Base-by-base conservation (phyloP, 2,329 filamentous ascomycete genomes). In the Aspergillus arachidicola region DNA sequence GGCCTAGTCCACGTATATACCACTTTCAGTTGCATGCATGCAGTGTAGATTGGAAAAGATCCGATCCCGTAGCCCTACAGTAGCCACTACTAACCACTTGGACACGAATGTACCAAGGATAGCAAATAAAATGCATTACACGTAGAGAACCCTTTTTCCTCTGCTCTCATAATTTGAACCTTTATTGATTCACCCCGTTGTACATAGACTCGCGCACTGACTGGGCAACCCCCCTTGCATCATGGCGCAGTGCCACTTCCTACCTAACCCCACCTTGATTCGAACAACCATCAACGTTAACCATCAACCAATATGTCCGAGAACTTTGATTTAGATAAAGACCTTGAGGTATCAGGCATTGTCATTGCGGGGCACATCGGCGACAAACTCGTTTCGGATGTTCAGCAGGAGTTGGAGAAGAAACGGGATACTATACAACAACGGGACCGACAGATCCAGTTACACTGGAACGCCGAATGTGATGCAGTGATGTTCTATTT, bases 261-360 rank as follows among this genome's bases (percentile, higher is more conserved):
- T 34, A 51, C 28, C 48, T 51, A 51, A 51, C 48, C 48, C 48
- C 48, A 32, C 48, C 48, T 51, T 34, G 14, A 32, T 11, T 32
- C 30, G 28, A 12, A 32, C 48, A 51, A 32, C 48, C 11, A n/a
- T 32, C 48, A 51, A 51, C 28, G 7, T 11, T 32, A 19, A 32
- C 48, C 14, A 30, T n/a, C 48, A n/a, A 51, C 26, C 48, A 51
- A 30, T 51, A 51, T 51, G 48, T n/a, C 48, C 48, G 48, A 51
- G 48, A 51, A 30, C 48, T 32, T n/a, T n/a, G 48, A 51, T 21
- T n/a, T 32, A 51, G 48, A 51, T 32, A 51, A 32, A 32, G 48
- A 51, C 9, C 48, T 51, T 21, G 16, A 32, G 28, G 9, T n/a
- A 21, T 32, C 48, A 12, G 48, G 48, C n/a, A 51, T 51, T 19